Evolutionary conservation across 2,329 filamentous ascomycete species (phyloP), one percentile per base, ranked within the genome.

Genomic region (Stagonosporopsis cucurbitacearum): DNA sequence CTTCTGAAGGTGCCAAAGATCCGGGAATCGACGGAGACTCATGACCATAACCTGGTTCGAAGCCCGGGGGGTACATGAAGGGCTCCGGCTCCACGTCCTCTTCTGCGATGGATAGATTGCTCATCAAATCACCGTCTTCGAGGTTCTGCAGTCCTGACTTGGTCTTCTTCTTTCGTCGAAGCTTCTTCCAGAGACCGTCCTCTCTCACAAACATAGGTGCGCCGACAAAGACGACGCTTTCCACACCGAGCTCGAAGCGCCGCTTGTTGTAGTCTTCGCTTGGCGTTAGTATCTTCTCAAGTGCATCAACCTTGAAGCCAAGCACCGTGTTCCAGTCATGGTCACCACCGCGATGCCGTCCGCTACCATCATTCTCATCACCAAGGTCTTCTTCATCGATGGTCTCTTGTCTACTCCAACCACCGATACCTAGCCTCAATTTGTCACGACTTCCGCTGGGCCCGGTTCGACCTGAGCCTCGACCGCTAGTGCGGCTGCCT

Each of bases 131-230:
- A 33, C 58, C 61, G 20, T 71, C 64, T 15, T 68, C 53, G 8
- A 65, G 44, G 39, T 60, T 60, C 17, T 68, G 64, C 44, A 69
- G 57, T 15, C 51, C 51, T 8, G 63, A 58, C 6, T 48, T 65
- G 47, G 70, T 72, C 54, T 70, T 68, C 54, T 68, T 67, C 59
- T 69, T 73, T 33, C 66, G 60, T 54, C 65, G 69, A 8, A 63
- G 58, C 58, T 76, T 78, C 62, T 75, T 77, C 75, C 75, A 78
- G 23, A 70, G 47, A 1, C 75, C 75, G 44, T 77, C 74, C 2
- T 76, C 75, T 19, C 74, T 60, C n/a, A 75, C 71, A 58, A 76
- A 78, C 70, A 76, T 77, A 22, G 75, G 75, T n/a, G 73, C 72
- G 23, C 75, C 75, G 1, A 78, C 65, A 49, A 77, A 77, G 8